Evolutionary conservation across 306 rosid genomes (phyloP).

Genomic region (Nissolia schottii): DNA sequence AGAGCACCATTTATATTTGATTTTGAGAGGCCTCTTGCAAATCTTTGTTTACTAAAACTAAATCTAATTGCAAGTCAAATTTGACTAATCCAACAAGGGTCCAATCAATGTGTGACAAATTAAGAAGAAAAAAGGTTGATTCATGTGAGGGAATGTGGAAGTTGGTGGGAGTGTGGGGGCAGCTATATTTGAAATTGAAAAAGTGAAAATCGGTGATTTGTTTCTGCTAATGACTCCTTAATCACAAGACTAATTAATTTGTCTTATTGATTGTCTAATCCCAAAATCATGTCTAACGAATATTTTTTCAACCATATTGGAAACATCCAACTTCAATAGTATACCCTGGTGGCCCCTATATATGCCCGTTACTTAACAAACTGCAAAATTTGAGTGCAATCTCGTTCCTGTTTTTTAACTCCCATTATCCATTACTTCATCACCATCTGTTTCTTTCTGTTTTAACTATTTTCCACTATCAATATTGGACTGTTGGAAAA

Average conservation of each 20-base stretch:
- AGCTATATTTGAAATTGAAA: constrained; percentile 4
- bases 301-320: background rate
- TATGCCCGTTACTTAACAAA: background rate
- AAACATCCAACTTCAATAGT: background rate
- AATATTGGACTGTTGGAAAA: background rate
- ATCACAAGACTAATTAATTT: constrained; percentile 21
- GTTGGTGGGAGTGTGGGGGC: constrained; percentile 5
- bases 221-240: constrained; percentile 27
- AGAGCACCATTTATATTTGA: background rate
- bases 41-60: background rate
- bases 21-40: background rate
- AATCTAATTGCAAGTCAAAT: background rate
- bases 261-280: constrained; percentile 34
- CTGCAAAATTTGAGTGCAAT: background rate
- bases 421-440: no score
- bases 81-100: background rate
- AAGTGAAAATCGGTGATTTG: background rate
- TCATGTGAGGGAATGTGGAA: background rate
- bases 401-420: background rate
- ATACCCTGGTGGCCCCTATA: background rate
- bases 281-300: background rate
- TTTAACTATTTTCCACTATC: background rate
- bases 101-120: background rate
- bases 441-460: background rate
- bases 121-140: background rate